Conservation (phyloP, 2,329 filamentous ascomycete species). For the Fusarium newnesense region DNA sequence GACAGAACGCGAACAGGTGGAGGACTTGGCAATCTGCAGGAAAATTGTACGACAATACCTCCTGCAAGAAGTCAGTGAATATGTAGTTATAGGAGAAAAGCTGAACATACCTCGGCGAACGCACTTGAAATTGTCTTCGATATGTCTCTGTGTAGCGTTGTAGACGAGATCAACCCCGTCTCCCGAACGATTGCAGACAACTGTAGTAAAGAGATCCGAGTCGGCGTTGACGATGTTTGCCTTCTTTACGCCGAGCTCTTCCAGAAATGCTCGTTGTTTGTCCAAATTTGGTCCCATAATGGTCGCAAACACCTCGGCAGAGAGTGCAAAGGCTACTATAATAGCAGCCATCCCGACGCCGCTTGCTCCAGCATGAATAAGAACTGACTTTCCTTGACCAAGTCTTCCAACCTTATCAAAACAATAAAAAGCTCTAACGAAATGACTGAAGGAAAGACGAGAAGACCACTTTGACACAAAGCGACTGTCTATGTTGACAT, state of each 20-base stretch:
- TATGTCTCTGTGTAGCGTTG: constrained; percentile 54
- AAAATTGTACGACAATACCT: constrained; percentile 49
- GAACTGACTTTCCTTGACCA: constrained; percentile 45
- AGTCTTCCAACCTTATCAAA: constrained; percentile 49
- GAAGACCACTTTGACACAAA: constrained; percentile 50
- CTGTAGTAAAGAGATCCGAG: constrained; percentile 48
- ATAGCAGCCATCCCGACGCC: constrained; percentile 57
- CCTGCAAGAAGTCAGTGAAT: constrained; percentile 39
- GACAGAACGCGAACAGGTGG: constrained; percentile 18
- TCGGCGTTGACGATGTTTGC: constrained; percentile 53
- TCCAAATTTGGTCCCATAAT: constrained; percentile 45
- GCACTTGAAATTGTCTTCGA: constrained; percentile 48
- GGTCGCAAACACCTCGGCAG: constrained; percentile 56
- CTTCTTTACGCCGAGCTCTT: constrained; percentile 47
- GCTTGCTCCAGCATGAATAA: constrained; percentile 58
- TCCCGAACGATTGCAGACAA: constrained; percentile 48
- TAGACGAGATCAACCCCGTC: constrained; percentile 57
- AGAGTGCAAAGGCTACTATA: constrained; percentile 51
- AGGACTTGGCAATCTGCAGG: constrained; percentile 36
- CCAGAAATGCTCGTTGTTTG: constrained; percentile 52
- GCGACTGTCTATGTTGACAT: constrained; percentile 46
- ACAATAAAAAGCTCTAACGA: constrained; percentile 56
- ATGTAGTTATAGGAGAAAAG: background rate
- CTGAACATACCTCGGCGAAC: constrained; percentile 49
- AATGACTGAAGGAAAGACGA: constrained; percentile 51